Conservation (phyloP, 2,329 filamentous ascomycete genomes). For the Trichoderma aggressivum region DNA sequence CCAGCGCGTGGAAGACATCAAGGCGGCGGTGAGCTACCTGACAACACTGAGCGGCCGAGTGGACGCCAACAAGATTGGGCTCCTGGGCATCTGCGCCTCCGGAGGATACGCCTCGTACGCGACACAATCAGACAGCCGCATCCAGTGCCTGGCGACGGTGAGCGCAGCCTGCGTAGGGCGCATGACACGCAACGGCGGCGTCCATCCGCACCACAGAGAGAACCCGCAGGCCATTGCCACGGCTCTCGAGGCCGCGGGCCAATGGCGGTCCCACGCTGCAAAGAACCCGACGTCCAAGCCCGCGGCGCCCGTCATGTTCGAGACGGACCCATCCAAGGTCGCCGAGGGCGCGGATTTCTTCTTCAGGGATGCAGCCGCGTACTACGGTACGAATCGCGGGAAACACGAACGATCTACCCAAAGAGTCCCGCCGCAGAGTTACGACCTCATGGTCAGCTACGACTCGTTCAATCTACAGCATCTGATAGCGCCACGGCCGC, state of each 20-base stretch:
- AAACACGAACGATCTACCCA: constrained; percentile 17
- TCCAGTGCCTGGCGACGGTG: constrained; percentile 37
- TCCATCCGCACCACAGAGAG: neutral
- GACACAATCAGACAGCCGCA: constrained; percentile 36
- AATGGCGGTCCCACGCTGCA: constrained; percentile 7
- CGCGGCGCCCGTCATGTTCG: constrained; percentile 3
- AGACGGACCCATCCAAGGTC: constrained; percentile 3
- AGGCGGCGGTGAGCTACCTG: constrained; percentile 35
- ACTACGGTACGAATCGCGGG: constrained; percentile 22
- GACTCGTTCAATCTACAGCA: constrained; percentile 19
- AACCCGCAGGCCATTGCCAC: constrained; percentile 2
- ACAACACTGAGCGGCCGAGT: constrained; percentile 26
- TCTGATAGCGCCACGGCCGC: constrained; percentile 20
- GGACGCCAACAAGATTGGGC: constrained; percentile 34
- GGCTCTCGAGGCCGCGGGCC: constrained; percentile 10
- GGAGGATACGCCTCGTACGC: constrained; percentile 37
- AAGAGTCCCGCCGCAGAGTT: constrained; percentile 10
- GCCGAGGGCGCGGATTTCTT: neutral
- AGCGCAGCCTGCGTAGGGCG: constrained; percentile 31
- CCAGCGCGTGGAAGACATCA: constrained; percentile 36
- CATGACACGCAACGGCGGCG: constrained; percentile 25
- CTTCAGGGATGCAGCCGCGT: constrained; percentile 18
- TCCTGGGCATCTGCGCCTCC: constrained; percentile 38
- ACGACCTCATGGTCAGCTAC: constrained; percentile 18
- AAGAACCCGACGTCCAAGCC: neutral